Base-by-base conservation (phyloP, 2,329 filamentous ascomycete species). In the Scedosporium dehoogii region DNA sequence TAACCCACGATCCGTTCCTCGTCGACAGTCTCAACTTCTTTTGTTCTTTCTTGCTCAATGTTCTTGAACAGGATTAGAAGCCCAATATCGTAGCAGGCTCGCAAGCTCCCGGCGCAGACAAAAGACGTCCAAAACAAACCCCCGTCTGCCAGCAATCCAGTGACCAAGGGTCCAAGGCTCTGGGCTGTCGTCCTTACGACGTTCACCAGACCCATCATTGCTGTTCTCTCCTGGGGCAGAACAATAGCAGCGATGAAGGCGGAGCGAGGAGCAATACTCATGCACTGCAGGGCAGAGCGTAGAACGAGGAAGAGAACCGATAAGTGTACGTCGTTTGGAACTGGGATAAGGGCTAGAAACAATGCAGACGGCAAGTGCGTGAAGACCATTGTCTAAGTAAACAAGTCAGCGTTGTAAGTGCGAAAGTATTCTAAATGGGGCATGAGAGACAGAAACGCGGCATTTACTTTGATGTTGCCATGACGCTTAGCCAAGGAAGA, bases 331-430 rank as follows among this genome's bases (percentile, higher is more conserved):
- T 78, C 75, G 21, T 75, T 71, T 0, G 86, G 84, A 0, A 86
- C 68, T 0, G 85, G 83, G 23, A 91, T 83, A 21, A 90, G 72
- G 14, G 82, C 76, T 1, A 90, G 79, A 66, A 85, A 86, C 27
- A 90, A 73, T 6, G 87, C 78, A 0, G 86, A 89, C 0, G 88
- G 88, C 0, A 91, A 76, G 67, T 91, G 87, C 0, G 87, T 90
- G 68, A 89, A 88, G 7, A 89, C 86, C 88, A 91, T 91, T 1
- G 87, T 90, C 77, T 85, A 64, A 38, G 10, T 0, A 16, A n/a
- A 18, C 4, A 62, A 5, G 63, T 66, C 64, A 60, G 25, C 41
- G 2, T 12, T 14, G n/a, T 29, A n/a, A 38, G 9, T 38, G 3
- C 33, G 14, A 38, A 14, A 6, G 10, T 14, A 16, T 23, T 21